Conservation (phyloP, 495 filamentous ascomycete genomes). For the Lichenothelia convexa region DNA sequence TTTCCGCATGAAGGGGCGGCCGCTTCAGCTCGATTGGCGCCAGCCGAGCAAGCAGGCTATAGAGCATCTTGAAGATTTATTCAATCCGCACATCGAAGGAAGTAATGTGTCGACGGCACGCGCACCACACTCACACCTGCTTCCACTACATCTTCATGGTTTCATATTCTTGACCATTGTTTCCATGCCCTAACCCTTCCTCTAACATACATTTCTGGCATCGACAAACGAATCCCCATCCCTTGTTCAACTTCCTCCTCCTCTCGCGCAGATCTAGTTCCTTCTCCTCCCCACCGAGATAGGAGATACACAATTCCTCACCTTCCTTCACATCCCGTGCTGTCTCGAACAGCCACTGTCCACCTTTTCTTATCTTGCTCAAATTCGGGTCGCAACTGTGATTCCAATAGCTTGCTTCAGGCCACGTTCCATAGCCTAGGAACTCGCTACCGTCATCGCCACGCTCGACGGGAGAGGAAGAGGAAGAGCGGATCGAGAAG, state of each 20-base stretch:
- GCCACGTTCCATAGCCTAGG: conserved; percentile 21
- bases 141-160: no score
- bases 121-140: no score
- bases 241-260: conserved; percentile 11
- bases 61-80: no score
- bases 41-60: no score
- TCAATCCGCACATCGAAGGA: no score
- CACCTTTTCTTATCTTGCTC: conserved; percentile 16
- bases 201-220: conserved; percentile 16
- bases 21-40: no score
- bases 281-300: conserved; percentile 23
- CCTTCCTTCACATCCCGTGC: conserved; percentile 10
- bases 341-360: conserved; percentile 16
- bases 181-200: no score
- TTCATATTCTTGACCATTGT: no score
- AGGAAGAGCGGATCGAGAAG: conserved; percentile 20
- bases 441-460: conserved; percentile 21
- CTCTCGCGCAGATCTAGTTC: conserved; percentile 10
- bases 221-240: conserved; percentile 21
- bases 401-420: conserved; percentile 21
- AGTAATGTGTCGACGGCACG: no score
- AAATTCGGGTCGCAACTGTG: conserved; percentile 22
- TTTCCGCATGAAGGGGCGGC: no score
- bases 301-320: conserved; percentile 22
- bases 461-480: no score